Conservation (phyloP, 2,329 filamentous ascomycete species). For the Tolypocladium tundrense region DNA sequence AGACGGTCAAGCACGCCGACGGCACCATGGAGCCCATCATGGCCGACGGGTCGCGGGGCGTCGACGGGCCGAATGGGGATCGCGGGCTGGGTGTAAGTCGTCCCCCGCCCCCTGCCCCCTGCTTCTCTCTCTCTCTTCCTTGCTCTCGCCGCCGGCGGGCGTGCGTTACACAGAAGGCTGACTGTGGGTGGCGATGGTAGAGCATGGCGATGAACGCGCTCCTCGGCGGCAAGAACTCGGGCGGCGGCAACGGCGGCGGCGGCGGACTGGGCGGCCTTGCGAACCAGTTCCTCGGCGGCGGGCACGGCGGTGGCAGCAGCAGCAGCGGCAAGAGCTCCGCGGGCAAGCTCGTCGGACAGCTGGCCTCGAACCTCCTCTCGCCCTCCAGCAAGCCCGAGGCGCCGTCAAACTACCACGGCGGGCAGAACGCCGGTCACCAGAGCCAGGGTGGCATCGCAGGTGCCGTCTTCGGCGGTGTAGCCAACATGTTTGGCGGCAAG, state of each 20-base stretch:
- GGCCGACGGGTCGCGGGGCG: constrained; percentile 39
- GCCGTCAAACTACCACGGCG: constrained; percentile 38
- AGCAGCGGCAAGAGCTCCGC: constrained; percentile 28
- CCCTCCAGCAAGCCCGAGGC: constrained; percentile 33
- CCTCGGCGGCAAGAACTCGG: constrained; percentile 33
- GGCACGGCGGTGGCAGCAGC: constrained; percentile 16
- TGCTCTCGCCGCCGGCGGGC: background rate
- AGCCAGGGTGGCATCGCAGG: constrained; percentile 40
- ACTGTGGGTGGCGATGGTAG: constrained; percentile 22
- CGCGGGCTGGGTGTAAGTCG: constrained; percentile 54
- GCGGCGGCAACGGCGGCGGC: constrained; percentile 14
- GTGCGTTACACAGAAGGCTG: background rate
- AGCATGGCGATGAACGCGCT: constrained; percentile 52
- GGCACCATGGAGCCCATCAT: constrained; percentile 50
- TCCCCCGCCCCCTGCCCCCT: background rate
- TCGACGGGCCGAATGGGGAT: constrained; percentile 44
- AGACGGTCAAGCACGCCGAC: constrained; percentile 50
- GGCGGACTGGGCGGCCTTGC: constrained; percentile 13
- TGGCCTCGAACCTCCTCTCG: constrained; percentile 45
- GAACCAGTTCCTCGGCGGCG: constrained; percentile 34
- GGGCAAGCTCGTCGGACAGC: constrained; percentile 46
- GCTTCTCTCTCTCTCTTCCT: background rate
- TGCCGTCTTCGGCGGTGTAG: constrained; percentile 43
- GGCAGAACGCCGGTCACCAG: constrained; percentile 28
- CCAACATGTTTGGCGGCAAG: constrained; percentile 42